A percentile compares a stretch with the other conserved stretches of the same genome.
These are phyloP conservation scores for Tarenaya hassleriana DNA, from an alignment of 345 rosid genomes.

Conservation along the genomic window DNA sequence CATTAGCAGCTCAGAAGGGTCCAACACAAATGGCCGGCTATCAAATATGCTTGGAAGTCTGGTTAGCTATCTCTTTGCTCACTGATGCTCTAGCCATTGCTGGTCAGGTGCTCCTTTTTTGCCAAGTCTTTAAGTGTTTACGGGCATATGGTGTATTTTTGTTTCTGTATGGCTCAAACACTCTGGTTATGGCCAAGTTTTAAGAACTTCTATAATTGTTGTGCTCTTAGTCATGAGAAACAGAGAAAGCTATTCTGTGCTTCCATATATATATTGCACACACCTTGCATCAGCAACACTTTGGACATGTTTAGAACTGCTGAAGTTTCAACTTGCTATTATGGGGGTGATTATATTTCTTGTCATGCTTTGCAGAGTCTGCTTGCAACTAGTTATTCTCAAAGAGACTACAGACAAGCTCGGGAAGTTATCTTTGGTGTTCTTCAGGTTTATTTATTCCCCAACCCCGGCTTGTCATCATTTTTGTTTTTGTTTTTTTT, in stretches of 20 bases:
- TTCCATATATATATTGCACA: no score
- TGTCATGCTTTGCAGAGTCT: constrained; percentile 52
- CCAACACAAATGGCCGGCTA: constrained; percentile 89
- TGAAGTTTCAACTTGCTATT: no score
- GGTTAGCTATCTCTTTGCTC: constrained; percentile 88
- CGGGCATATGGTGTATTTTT: no score
- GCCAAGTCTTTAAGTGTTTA: neutral
- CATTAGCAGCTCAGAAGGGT: constrained; percentile 83
- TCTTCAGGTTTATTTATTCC: constrained; percentile 44
- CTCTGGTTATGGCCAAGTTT: no score
- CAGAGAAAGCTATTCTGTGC: no score
- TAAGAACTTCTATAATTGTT: no score
- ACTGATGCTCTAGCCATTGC: constrained; percentile 95
- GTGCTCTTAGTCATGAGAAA: no score
- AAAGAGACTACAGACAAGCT: constrained; percentile 66
- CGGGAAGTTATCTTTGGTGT: constrained; percentile 52
- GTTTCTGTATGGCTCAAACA: no score
- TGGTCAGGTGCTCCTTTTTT: constrained; percentile 58
- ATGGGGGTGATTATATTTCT: neutral
- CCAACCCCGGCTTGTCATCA: neutral
- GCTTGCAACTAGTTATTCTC: constrained; percentile 67
- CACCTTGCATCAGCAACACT: neutral
- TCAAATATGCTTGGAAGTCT: constrained; percentile 81
- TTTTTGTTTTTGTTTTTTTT: no score
- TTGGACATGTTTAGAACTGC: neutral